Evolutionary conservation across 2,329 filamentous ascomycete species (phyloP), one percentile per base, ranked within the genome.

Genomic region (Seiridium unicorne): DNA sequence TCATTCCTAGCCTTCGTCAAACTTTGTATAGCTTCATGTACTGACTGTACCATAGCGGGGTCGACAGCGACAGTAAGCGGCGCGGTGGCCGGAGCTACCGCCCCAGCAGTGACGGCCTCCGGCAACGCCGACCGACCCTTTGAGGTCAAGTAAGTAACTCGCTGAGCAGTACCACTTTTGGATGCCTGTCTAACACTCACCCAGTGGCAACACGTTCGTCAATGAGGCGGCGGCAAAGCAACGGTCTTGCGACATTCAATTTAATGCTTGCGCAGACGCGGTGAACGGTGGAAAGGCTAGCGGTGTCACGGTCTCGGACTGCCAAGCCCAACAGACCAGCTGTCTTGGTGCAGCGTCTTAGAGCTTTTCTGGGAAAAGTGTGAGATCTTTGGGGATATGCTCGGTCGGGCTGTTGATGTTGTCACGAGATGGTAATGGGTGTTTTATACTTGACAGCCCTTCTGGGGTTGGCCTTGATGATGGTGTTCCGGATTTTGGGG

Each of bases 211-310:
- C 75, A 86, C 77, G 44, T 89, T 90, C 69, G 81, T 81, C 44
- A 82, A 82, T 69, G 70, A 82, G 64, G 74, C 70, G 3, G 82
- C 81, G 8, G 87, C 87, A 26, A 73, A 82, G 46, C 81, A 87
- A 72, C 79, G 87, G 51, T 81, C 84, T 42, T 90, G 87, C 69
- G 81, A 86, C 62, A 81, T 87, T 61, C 85, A 89, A 75, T 83
- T 86, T 75, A 89, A 88, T 66, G 73, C 71, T 3, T 90, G 87
- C 67, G 76, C 82, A 10, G 74, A 86, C 63, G 80, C 80, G 35
- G 82, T 82, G 60, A 89, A 88, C 71, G 66, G 74, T 10, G 83
- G 84, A 26, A 60, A 72, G 55, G 65, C 34, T 18, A 53, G 76
- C 11, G 77, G 77, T 46, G 70, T 77, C 61, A 75, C 73, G 3